Conservation (phyloP, 768 basidiomycete genomes). For the Termitomyces sp. region DNA sequence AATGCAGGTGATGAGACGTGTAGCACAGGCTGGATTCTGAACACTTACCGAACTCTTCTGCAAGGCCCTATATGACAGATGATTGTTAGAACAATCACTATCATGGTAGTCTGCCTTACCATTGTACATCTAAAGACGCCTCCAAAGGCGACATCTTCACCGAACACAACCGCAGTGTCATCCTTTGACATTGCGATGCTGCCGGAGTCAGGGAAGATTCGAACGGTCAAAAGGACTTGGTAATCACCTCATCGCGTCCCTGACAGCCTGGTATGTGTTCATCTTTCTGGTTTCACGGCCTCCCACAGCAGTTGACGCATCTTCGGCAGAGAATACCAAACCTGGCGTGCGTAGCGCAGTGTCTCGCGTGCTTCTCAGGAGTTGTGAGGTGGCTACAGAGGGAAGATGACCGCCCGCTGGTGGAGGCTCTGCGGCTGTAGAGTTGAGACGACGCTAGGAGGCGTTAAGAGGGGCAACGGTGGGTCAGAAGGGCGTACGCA, state of each 20-base stretch:
- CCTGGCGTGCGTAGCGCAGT: slow-evolving; percentile 67
- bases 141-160: slow-evolving; percentile 89
- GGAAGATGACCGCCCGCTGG: slow-evolving; percentile 76
- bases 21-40: background rate
- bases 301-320: slow-evolving; percentile 46
- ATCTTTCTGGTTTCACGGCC: slow-evolving; percentile 90
- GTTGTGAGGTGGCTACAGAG: slow-evolving; percentile 61
- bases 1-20: slow-evolving; percentile 2
- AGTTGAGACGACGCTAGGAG: slow-evolving; percentile 39
- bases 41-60: slow-evolving; percentile 83
- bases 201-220: background rate
- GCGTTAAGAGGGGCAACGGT: background rate
- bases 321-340: slow-evolving; percentile 66
- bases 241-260: slow-evolving; percentile 79
- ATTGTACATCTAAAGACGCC: slow-evolving; percentile 94
- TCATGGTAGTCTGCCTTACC: slow-evolving; percentile 36
- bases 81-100: background rate
- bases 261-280: slow-evolving; percentile 91
- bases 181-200: slow-evolving; percentile 84
- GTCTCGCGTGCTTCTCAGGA: slow-evolving; percentile 64
- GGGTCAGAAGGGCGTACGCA: slow-evolving; percentile 6
- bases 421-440: slow-evolving; percentile 56
- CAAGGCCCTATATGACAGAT: slow-evolving; percentile 55
- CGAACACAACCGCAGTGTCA: slow-evolving; percentile 84
- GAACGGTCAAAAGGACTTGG: background rate